Evolutionary conservation across 768 basidiomycete genomes (phyloP).

Genomic region (Trametes punicea): DNA sequence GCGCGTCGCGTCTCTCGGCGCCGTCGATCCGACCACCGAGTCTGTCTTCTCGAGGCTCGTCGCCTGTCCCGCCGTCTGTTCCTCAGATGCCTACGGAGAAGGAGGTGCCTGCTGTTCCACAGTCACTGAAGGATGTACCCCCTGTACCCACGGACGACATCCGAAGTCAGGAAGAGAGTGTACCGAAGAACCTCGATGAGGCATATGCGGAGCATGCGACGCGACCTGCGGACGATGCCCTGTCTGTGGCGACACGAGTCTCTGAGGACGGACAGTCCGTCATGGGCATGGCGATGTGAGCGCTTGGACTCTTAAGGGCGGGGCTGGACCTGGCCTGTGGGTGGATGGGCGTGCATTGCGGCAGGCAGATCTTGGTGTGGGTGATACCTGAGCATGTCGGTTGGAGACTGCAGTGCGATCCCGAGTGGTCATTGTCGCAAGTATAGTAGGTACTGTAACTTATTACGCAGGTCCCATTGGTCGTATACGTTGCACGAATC

Average conservation of each 20-base stretch:
- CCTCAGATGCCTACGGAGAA: constrained; percentile 13
- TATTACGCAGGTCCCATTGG: constrained; percentile 14
- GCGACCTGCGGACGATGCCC: constrained; percentile 6
- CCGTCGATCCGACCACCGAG: constrained; percentile 12
- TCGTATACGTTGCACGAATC: too few relatives aligned
- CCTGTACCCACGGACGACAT: background rate
- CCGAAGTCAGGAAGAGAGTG: too few relatives aligned
- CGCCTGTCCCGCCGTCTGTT: constrained; percentile 19
- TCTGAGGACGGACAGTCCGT: constrained; percentile 10
- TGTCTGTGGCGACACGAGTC: constrained; percentile 4
- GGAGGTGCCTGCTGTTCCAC: constrained; percentile 10
- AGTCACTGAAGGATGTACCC: background rate
- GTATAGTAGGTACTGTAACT: background rate
- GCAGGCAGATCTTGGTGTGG: background rate
- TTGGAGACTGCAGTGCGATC: background rate
- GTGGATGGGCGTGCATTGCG: background rate
- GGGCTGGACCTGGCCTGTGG: background rate
- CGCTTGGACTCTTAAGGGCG: background rate
- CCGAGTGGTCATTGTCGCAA: background rate
- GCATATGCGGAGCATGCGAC: constrained; percentile 1
- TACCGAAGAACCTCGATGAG: constrained; percentile 21
- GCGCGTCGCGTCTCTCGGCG: constrained; percentile 35
- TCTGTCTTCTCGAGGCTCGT: constrained; percentile 15
- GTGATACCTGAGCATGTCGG: constrained; percentile 6
- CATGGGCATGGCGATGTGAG: constrained; percentile 16